Percentiles rank a stretch among this genome's conserved stretches.
Evolutionary conservation across 208 protist genomes (phyloP).

Genomic region (Polymyxa betae): DNA sequence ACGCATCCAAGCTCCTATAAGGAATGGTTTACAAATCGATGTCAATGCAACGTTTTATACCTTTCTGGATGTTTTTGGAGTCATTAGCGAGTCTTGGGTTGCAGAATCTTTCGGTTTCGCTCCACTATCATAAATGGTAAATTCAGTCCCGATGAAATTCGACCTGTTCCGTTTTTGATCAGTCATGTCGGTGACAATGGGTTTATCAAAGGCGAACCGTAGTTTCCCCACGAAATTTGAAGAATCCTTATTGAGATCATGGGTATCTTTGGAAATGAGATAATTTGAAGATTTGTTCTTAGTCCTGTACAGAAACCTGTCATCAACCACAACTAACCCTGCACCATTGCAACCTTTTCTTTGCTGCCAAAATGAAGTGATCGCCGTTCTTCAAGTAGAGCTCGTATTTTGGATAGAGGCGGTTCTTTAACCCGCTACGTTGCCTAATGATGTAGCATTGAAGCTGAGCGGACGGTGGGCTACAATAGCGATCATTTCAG

Average conservation of each 20-base stretch:
- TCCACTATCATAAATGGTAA: slow-evolving; percentile 75
- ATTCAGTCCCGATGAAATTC: slow-evolving; percentile 78
- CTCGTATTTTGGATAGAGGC: slow-evolving; percentile 61
- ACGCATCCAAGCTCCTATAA: slow-evolving; percentile 67
- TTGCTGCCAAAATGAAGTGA: slow-evolving; percentile 72
- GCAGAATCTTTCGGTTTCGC: slow-evolving; percentile 65
- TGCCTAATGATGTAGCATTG: slow-evolving; percentile 50
- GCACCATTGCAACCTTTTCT: slow-evolving; percentile 52
- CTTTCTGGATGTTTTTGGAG: no score
- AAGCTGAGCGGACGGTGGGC: background rate
- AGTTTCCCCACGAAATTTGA: slow-evolving; percentile 74
- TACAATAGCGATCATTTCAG: background rate
- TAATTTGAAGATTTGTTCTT: slow-evolving; percentile 78
- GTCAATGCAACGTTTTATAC: no score
- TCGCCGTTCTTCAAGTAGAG: slow-evolving; percentile 71
- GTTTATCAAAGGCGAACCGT: slow-evolving; percentile 61
- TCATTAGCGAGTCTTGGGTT: no score
- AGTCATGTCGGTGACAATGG: background rate
- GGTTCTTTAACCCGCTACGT: background rate
- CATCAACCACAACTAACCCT: background rate
- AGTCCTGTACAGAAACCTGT: background rate
- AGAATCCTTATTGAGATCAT: slow-evolving; percentile 68
- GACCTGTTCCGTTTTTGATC: slow-evolving; percentile 15
- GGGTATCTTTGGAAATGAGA: slow-evolving; percentile 70
- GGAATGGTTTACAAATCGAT: no score